A percentile compares a stretch with the other conserved stretches of the same genome.
These are phyloP conservation scores for Oryza coarctata DNA, from an alignment of 176 grass and related monocot genomes.

Conservation along the genomic window DNA sequence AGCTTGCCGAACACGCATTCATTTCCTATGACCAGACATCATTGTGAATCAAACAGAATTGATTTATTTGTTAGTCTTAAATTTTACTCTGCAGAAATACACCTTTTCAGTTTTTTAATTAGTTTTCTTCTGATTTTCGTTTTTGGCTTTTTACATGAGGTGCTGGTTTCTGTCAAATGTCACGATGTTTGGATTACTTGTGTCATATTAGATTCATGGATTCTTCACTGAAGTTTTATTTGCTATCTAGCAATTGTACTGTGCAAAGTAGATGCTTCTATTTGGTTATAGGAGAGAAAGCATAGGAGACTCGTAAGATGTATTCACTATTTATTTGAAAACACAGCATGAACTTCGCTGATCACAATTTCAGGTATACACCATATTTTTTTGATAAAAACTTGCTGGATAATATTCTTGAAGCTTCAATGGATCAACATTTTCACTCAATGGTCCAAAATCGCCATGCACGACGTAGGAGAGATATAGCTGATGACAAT, in stretches of 20 bases:
- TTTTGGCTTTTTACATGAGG: neutral
- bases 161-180: slow-evolving; percentile 1
- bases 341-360: neutral
- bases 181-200: neutral
- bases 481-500: slow-evolving; percentile 72
- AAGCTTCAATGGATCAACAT: slow-evolving; percentile 92
- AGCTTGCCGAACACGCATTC: neutral
- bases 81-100: neutral
- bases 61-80: neutral
- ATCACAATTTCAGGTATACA: slow-evolving; percentile 68
- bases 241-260: neutral
- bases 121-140: neutral
- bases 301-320: neutral
- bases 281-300: neutral
- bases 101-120: neutral
- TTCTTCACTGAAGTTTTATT: neutral
- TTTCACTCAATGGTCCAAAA: slow-evolving; percentile 88
- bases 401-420: slow-evolving; percentile 93
- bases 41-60: slow-evolving; percentile 4
- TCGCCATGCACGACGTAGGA: slow-evolving; percentile 56
- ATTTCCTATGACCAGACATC: slow-evolving; percentile 12
- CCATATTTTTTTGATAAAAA: slow-evolving; percentile 99
- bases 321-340: slow-evolving; percentile 8
- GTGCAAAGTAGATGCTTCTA: neutral
- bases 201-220: neutral